Evolutionary conservation across 2,329 filamentous ascomycete species (phyloP).

Genomic region (Penicillium sp.): DNA sequence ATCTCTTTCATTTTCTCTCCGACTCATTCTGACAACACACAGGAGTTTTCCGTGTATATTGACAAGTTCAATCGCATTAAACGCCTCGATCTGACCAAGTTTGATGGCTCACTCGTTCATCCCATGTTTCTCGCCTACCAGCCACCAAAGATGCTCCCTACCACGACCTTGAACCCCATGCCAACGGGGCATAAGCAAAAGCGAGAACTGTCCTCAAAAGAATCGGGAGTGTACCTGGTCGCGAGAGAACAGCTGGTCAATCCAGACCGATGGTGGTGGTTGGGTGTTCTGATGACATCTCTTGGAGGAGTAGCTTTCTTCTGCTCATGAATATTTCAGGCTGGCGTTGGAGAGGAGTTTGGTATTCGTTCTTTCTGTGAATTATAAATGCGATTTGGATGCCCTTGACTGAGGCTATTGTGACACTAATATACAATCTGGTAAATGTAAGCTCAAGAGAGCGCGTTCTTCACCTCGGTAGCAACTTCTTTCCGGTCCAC

Average conservation of each 20-base stretch:
- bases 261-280: constrained; percentile 42
- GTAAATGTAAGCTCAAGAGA: constrained; percentile 18
- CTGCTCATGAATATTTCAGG: constrained; percentile 20
- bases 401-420: constrained; percentile 9
- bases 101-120: constrained; percentile 57
- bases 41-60: constrained; percentile 39
- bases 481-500: constrained; percentile 37
- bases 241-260: constrained; percentile 30
- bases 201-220: constrained; percentile 9
- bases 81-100: constrained; percentile 56
- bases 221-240: constrained; percentile 16
- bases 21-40: constrained; percentile 4
- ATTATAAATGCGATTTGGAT: constrained; percentile 3
- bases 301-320: constrained; percentile 36
- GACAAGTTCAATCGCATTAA: constrained; percentile 56
- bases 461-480: constrained; percentile 32
- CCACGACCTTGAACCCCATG: constrained; percentile 54
- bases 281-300: constrained; percentile 41
- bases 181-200: constrained; percentile 31
- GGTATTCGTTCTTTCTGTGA: neutral
- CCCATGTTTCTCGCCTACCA: constrained; percentile 58
- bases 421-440: constrained; percentile 20
- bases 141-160: constrained; percentile 62
- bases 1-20: neutral
- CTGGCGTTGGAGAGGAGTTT: neutral